Conservation (phyloP, 164 flowering plant genomes). For the Vitis amurensis region DNA sequence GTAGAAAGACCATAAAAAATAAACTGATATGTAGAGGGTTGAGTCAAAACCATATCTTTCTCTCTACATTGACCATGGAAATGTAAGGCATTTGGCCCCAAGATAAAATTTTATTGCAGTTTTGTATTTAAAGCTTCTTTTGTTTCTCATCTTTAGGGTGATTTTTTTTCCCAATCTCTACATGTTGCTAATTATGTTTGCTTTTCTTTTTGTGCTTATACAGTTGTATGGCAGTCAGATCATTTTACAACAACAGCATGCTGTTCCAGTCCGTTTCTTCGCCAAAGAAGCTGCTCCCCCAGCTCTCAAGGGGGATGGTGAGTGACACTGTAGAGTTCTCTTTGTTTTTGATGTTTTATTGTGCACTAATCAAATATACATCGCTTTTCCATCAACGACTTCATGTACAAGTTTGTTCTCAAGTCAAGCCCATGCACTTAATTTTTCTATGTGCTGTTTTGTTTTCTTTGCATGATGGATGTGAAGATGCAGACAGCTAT, state of each 20-base stretch:
- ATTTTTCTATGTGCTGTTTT: no score
- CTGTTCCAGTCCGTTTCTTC: conserved; percentile 58
- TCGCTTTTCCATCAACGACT: neutral
- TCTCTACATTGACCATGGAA: neutral
- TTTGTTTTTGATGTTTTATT: neutral
- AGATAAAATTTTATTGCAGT: neutral
- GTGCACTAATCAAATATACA: neutral
- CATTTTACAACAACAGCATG: conserved; percentile 45
- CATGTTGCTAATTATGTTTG: conserved; percentile 1
- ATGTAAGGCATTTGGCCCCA: neutral
- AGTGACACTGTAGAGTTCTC: conserved; percentile 19
- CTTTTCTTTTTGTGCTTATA: conserved; percentile 3
- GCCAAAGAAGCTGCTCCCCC: conserved; percentile 70
- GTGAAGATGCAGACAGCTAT: no score
- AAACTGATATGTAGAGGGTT: no score
- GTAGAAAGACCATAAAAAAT: no score
- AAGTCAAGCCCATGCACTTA: no score
- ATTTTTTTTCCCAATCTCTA: neutral
- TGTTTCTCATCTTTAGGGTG: neutral
- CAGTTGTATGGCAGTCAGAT: conserved; percentile 57
- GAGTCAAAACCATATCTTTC: no score
- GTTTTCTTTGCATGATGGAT: no score
- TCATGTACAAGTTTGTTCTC: no score
- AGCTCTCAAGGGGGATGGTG: conserved; percentile 85
- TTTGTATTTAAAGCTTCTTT: neutral